Percentiles rank a stretch among this genome's conserved stretches.
Conservation (phyloP, 1,284 basidiomycete species). For the Tetrapyrgos nigripes region DNA sequence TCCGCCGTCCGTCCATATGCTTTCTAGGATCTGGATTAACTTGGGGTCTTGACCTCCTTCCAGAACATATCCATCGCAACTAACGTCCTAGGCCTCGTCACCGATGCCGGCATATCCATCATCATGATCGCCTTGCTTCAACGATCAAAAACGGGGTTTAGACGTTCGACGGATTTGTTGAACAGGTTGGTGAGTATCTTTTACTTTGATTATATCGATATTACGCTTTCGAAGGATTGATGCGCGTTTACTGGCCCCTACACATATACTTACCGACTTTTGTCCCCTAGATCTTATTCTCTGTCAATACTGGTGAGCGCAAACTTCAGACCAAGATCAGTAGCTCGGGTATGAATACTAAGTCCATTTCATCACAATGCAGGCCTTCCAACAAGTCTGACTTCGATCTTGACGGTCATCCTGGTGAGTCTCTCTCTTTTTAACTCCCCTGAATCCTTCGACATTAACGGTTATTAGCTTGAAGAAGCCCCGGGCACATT, state of each 20-base stretch:
- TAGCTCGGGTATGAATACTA: neutral
- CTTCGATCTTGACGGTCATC: slow-evolving; percentile 13
- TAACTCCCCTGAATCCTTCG: neutral
- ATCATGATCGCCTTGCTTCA: slow-evolving; percentile 17
- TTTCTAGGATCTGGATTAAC: neutral
- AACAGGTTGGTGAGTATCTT: slow-evolving; percentile 19
- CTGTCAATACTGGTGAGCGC: slow-evolving; percentile 16
- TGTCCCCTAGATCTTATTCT: slow-evolving; percentile 16
- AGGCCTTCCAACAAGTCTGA: slow-evolving; percentile 15
- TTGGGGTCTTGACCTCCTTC: neutral
- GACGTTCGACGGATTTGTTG: slow-evolving; percentile 16
- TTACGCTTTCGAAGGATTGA: no score
- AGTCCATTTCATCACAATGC: neutral
- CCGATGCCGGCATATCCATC: slow-evolving; percentile 14
- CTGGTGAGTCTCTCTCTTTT: slow-evolving; percentile 3
- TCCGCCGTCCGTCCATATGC: neutral
- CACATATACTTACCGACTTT: neutral
- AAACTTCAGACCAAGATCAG: neutral
- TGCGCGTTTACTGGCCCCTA: no score
- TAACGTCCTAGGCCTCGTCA: slow-evolving; percentile 4
- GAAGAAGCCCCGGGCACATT: slow-evolving; percentile 15
- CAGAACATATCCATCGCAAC: slow-evolving; percentile 12
- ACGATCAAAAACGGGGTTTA: slow-evolving; percentile 15
- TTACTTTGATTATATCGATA: no score
- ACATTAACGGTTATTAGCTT: neutral